phyloP scores from a whole-genome alignment of 352 stramenopile genomes.

The Thalassiosira mediterranea region DNA sequence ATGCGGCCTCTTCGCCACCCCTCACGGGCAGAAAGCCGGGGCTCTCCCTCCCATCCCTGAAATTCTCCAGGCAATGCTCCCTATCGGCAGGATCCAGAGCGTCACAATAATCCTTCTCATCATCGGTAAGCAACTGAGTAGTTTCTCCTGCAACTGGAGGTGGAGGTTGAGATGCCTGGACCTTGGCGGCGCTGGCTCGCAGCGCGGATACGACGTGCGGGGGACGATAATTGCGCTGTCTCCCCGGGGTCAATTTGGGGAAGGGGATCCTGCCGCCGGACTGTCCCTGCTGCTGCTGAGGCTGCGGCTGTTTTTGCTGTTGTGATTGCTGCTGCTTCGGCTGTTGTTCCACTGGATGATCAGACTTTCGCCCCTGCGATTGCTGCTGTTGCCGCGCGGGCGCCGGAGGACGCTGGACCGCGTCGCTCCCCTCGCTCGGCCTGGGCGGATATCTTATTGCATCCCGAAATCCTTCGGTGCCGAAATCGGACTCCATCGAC shows the following conservation, averaged over 20 bases:
- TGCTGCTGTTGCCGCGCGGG: not conserved
- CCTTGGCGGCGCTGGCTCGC: not conserved
- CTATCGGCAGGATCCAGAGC: constrained; percentile 1
- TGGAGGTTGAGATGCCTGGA: not conserved
- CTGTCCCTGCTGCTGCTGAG: constrained; percentile 1
- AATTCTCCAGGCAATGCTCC: constrained; percentile 42
- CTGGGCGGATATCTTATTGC: constrained; percentile 29
- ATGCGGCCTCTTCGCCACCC: not conserved
- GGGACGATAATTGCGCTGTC: constrained; percentile 24
- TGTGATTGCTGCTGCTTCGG: constrained; percentile 5
- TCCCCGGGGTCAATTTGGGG: constrained; percentile 29
- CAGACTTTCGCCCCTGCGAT: constrained; percentile 8
- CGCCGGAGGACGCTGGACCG: not conserved
- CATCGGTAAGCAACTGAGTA: no score
- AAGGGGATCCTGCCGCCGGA: constrained; percentile 7
- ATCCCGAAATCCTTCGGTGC: constrained; percentile 48
- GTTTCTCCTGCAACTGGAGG: not conserved
- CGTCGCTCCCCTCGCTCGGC: not conserved
- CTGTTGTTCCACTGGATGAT: not conserved
- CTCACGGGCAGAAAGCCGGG: constrained; percentile 28
- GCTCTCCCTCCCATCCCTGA: constrained; percentile 44
- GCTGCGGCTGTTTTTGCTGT: constrained; percentile 3
- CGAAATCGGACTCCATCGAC: constrained; percentile 20
- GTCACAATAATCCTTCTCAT: constrained; percentile 12
- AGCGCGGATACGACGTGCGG: constrained; percentile 13